Percentiles rank a stretch among this genome's conserved stretches.
Evolutionary conservation across 257 asterid species (phyloP).

Genomic region (Nicotiana paniculata): DNA sequence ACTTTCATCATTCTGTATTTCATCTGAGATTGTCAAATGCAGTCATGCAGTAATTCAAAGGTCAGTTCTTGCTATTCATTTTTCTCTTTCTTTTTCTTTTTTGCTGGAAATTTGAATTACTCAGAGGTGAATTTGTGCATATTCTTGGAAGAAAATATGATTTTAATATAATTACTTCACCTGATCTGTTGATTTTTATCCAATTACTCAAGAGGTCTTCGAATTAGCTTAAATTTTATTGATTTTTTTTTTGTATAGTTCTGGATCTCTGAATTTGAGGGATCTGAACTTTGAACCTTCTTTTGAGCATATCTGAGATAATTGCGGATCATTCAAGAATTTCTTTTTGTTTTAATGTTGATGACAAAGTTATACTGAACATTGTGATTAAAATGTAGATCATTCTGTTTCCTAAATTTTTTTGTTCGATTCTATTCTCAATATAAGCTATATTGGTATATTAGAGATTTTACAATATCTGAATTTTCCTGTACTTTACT

Average conservation of each 20-base stretch:
- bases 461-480: background rate
- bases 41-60: background rate
- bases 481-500: background rate
- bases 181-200: background rate
- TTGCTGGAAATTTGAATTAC: background rate
- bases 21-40: slow-evolving; percentile 1
- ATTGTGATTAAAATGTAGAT: background rate
- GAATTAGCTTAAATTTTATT: background rate
- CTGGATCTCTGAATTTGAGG: background rate
- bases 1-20: background rate
- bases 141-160: background rate
- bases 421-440: background rate
- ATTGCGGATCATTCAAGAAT: background rate
- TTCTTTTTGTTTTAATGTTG: background rate
- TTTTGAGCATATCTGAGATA: background rate
- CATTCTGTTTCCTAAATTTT: background rate
- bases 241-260: background rate
- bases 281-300: background rate
- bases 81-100: background rate
- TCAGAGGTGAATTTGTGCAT: background rate
- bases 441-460: background rate
- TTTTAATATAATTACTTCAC: background rate
- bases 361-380: background rate
- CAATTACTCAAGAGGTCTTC: background rate
- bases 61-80: background rate